Conservation (phyloP, 805 yeast species). For the Monosporozyma unispora region DNA sequence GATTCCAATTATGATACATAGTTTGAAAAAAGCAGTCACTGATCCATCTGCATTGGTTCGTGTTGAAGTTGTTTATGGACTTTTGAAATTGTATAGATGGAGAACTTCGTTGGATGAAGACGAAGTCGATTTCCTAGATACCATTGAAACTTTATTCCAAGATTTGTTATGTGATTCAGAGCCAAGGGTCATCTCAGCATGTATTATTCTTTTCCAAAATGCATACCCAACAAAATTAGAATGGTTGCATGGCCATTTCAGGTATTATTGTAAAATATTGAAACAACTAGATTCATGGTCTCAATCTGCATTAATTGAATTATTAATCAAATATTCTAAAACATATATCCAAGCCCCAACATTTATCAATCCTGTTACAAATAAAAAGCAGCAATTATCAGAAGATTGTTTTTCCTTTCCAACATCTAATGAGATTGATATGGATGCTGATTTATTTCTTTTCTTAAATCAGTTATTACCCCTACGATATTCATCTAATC, state of each 20-base stretch:
- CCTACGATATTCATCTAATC: constrained; percentile 44
- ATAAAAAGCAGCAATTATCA: constrained; percentile 30
- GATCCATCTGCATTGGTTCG: constrained; percentile 78
- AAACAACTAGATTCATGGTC: constrained; percentile 64
- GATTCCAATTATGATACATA: constrained; percentile 65
- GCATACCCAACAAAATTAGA: constrained; percentile 51
- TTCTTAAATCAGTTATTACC: constrained; percentile 41
- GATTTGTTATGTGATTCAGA: constrained; percentile 57
- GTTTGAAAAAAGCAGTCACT: constrained; percentile 54
- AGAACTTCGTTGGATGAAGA: constrained; percentile 17
- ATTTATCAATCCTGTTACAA: constrained; percentile 28
- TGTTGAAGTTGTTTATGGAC: constrained; percentile 66
- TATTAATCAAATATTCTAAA: constrained; percentile 60
- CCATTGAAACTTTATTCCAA: constrained; percentile 41
- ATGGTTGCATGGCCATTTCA: constrained; percentile 61
- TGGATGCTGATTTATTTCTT: constrained; percentile 49
- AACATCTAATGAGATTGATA: constrained; percentile 34
- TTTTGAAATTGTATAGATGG: constrained; percentile 45
- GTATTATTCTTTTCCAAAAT: constrained; percentile 48
- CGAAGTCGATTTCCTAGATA: constrained; percentile 35
- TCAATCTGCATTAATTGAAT: constrained; percentile 48
- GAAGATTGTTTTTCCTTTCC: constrained; percentile 34
- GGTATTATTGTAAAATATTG: constrained; percentile 44
- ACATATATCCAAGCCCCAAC: constrained; percentile 49
- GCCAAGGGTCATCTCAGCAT: constrained; percentile 58